A percentile compares a stretch with the other conserved stretches of the same genome.
These are phyloP conservation scores for Symmetrospora coprosmae DNA, from an alignment of 768 basidiomycete species.

Conservation along the genomic window DNA sequence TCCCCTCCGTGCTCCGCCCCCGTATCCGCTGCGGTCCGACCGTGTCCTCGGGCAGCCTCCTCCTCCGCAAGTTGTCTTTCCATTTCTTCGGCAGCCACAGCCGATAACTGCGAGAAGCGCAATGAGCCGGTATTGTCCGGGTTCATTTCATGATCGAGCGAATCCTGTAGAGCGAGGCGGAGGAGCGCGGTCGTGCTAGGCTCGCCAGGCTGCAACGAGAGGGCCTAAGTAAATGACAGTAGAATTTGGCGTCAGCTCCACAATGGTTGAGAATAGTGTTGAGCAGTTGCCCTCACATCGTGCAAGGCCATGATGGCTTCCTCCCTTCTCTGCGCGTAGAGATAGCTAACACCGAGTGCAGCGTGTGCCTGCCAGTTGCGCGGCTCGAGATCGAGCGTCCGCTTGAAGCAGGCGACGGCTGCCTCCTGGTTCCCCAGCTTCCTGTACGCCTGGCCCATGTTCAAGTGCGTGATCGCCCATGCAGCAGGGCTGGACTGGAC, in stretches of 20 bases:
- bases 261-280: neutral
- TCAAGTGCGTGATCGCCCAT: slow-evolving; percentile 82
- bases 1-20: neutral
- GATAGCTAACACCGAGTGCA: slow-evolving; percentile 76
- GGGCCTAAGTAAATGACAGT: neutral
- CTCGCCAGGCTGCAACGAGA: slow-evolving; percentile 15
- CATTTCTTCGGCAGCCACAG: slow-evolving; percentile 9
- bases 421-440: slow-evolving; percentile 46
- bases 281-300: no score
- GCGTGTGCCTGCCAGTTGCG: slow-evolving; percentile 65
- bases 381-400: slow-evolving; percentile 76
- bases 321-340: slow-evolving; percentile 57
- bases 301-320: slow-evolving; percentile 81
- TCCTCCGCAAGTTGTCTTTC: neutral
- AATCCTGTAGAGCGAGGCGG: neutral
- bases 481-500: slow-evolving; percentile 70
- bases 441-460: slow-evolving; percentile 76
- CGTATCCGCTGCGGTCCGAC: neutral
- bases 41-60: neutral
- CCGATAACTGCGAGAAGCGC: slow-evolving; percentile 4
- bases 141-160: neutral
- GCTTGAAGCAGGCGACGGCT: slow-evolving; percentile 58
- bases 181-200: slow-evolving; percentile 10
- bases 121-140: neutral
- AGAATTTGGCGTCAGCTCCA: neutral